Percentiles rank a stretch among this genome's conserved stretches.
Evolutionary conservation across 1,139 yeast genomes (phyloP).

Genomic region (Candida tropicalis): DNA sequence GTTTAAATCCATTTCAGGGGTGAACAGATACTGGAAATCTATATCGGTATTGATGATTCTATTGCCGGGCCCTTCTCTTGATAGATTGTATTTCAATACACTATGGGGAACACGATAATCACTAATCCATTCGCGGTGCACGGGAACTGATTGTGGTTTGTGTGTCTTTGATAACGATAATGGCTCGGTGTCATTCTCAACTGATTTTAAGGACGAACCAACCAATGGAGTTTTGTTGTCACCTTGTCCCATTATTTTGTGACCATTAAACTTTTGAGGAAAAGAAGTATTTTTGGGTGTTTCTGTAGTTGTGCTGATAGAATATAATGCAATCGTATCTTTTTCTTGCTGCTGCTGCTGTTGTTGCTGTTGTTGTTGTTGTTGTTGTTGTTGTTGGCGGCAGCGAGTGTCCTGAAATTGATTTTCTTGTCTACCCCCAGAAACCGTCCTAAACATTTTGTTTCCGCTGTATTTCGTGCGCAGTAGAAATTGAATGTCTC

Average conservation of each 20-base stretch:
- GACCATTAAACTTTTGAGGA: neutral
- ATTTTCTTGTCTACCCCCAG: neutral
- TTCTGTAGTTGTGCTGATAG: too few species aligned
- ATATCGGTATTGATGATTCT: conserved; percentile 10
- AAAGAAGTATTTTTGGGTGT: neutral
- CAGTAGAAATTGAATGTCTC: neutral
- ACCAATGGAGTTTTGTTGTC: neutral
- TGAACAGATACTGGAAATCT: conserved; percentile 25
- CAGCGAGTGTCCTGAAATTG: neutral
- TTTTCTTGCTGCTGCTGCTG: neutral
- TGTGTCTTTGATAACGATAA: neutral
- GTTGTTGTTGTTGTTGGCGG: too few species aligned
- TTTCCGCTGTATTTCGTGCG: neutral
- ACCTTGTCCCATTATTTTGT: neutral
- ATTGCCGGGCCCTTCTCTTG: conserved; percentile 16
- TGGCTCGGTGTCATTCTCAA: neutral
- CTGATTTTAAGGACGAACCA: neutral
- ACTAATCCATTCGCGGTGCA: conserved; percentile 29
- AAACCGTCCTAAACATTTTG: neutral
- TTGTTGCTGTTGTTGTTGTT: too few species aligned
- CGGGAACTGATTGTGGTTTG: neutral
- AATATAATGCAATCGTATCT: neutral
- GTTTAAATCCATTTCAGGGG: conserved; percentile 30
- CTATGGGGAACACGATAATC: conserved; percentile 32
- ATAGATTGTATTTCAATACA: conserved; percentile 27